These are phyloP conservation scores for Pseudogymnoascus sp. DNA, from an alignment of 2,329 filamentous ascomycete species.

Conservation along the genomic window DNA sequence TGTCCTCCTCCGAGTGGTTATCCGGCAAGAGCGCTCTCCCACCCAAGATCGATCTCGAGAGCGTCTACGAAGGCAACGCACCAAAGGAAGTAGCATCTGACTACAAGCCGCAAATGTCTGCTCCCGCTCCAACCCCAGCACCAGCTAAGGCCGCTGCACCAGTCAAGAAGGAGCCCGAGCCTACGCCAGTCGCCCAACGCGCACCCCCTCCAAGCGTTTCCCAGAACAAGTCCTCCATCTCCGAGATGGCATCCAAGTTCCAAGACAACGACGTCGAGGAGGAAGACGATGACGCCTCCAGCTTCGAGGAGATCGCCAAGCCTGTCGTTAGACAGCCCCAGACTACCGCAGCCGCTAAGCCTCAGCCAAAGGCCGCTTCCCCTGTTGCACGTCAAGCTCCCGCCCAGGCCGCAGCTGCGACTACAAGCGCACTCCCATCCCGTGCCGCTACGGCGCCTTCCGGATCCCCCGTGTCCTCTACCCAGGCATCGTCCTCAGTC, in stretches of 20 bases:
- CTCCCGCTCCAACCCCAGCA: slow-evolving; percentile 35
- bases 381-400: slow-evolving; percentile 25
- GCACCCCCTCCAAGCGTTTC: slow-evolving; percentile 61
- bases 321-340: slow-evolving; percentile 52
- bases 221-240: slow-evolving; percentile 81
- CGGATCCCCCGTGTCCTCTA: slow-evolving; percentile 28
- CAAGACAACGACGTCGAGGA: slow-evolving; percentile 61
- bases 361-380: slow-evolving; percentile 34
- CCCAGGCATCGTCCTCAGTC: slow-evolving; percentile 37
- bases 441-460: slow-evolving; percentile 17
- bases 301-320: slow-evolving; percentile 79
- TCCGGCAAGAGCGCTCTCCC: slow-evolving; percentile 75
- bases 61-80: slow-evolving; percentile 75
- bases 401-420: slow-evolving; percentile 20
- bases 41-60: slow-evolving; percentile 88
- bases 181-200: slow-evolving; percentile 40
- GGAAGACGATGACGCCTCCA: slow-evolving; percentile 53
- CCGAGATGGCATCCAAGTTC: slow-evolving; percentile 76
- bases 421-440: slow-evolving; percentile 25
- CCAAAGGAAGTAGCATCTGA: slow-evolving; percentile 68
- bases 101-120: slow-evolving; percentile 48
- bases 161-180: slow-evolving; percentile 43
- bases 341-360: slow-evolving; percentile 31
- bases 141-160: slow-evolving; percentile 37
- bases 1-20: slow-evolving; percentile 77